A percentile compares a stretch with the other conserved stretches of the same genome.
phyloP scores from a whole-genome alignment of 2,329 filamentous ascomycete genomes.

The Monosporascus ibericus region DNA sequence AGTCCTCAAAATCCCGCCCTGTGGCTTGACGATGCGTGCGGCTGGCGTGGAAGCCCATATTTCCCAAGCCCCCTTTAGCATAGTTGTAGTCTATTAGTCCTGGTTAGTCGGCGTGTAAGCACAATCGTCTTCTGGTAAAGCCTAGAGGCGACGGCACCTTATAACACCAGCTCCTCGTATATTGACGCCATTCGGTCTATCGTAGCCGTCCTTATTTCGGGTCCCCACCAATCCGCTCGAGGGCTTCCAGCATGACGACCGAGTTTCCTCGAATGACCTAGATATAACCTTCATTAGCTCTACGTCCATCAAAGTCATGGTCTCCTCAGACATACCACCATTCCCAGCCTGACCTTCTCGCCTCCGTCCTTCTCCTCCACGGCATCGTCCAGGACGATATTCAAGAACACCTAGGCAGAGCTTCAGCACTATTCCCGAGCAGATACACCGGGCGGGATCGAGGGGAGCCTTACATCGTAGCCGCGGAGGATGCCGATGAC shows the following conservation, averaged over 20 bases:
- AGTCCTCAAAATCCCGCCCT: too few relatives aligned
- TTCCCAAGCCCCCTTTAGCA: too few relatives aligned
- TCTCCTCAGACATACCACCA: constrained; percentile 64
- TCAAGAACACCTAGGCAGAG: constrained; percentile 75
- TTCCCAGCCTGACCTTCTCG: constrained; percentile 84
- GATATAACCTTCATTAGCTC: constrained; percentile 17
- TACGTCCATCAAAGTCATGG: neutral
- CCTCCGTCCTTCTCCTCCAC: constrained; percentile 90
- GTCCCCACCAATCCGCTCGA: constrained; percentile 62
- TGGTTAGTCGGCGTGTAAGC: too few relatives aligned
- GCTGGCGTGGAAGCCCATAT: too few relatives aligned
- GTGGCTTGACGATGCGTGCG: too few relatives aligned
- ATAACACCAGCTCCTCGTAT: too few relatives aligned
- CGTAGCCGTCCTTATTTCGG: constrained; percentile 19
- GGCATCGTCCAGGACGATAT: constrained; percentile 95
- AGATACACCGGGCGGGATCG: neutral
- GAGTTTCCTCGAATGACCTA: constrained; percentile 96
- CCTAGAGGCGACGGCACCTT: too few relatives aligned
- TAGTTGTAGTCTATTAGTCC: too few relatives aligned
- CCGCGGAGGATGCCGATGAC: constrained; percentile 90
- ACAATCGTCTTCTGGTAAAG: too few relatives aligned
- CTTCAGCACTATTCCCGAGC: constrained; percentile 12
- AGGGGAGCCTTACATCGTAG: constrained; percentile 71
- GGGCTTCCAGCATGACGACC: constrained; percentile 92
- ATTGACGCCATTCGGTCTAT: too few relatives aligned